Conservation (phyloP, 108 stramenopile species). For the Fistulifera pelliculosa region DNA sequence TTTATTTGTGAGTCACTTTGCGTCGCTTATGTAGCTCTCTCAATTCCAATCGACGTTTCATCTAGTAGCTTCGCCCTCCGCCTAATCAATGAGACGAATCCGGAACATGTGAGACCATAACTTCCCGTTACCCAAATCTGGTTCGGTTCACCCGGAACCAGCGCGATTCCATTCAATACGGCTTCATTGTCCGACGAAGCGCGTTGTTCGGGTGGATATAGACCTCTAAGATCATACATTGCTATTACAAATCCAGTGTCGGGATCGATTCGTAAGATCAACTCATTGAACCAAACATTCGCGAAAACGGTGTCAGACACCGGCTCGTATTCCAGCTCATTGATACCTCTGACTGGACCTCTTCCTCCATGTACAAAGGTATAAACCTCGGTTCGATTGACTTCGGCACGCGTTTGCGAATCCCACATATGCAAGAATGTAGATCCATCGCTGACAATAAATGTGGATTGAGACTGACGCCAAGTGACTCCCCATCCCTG, state of each 20-base stretch:
- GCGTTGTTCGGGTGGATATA: conserved; percentile 15
- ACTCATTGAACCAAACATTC: conserved; percentile 66
- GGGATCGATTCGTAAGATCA: conserved; percentile 55
- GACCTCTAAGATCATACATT: conserved; percentile 44
- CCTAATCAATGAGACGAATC: conserved; percentile 31
- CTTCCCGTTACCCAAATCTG: conserved; percentile 75
- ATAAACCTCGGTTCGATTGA: conserved; percentile 10
- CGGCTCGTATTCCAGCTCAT: conserved; percentile 68
- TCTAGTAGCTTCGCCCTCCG: too few species aligned
- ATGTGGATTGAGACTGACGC: conserved; percentile 25
- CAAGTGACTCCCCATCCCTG: conserved; percentile 86
- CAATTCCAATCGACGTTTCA: too few species aligned
- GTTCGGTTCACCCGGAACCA: conserved; percentile 15
- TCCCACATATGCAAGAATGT: conserved; percentile 45
- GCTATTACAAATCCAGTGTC: conserved; percentile 36
- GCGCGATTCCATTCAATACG: conserved; percentile 71
- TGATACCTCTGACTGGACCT: conserved; percentile 25
- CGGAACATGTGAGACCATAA: conserved; percentile 61
- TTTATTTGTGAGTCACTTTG: too few species aligned
- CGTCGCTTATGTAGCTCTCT: too few species aligned
- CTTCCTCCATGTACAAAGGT: neutral
- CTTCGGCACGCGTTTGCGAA: conserved; percentile 6
- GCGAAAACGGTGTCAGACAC: conserved; percentile 38
- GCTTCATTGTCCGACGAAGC: conserved; percentile 18
- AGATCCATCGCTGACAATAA: conserved; percentile 72